A percentile compares a stretch with the other conserved stretches of the same genome.
phyloP scores from a whole-genome alignment of 208 protist species.

The Tritrichomonas musculus region DNA sequence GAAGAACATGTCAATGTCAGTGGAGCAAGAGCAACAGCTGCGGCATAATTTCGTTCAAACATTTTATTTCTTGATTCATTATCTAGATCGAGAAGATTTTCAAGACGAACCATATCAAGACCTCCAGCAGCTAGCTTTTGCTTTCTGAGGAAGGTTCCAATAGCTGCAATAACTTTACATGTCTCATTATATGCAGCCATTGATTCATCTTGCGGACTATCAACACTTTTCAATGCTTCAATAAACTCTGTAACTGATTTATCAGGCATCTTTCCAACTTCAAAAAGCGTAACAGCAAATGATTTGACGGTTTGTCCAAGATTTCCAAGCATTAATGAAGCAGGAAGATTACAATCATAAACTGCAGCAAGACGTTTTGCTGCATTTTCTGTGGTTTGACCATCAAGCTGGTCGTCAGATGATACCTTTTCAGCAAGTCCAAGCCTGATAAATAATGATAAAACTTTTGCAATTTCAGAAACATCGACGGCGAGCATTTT shows the following conservation, averaged over 20 bases:
- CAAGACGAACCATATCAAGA: not conserved
- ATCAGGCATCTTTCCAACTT: constrained; percentile 21
- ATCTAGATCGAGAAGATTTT: not conserved
- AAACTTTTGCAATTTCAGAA: not conserved
- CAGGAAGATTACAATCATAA: constrained; percentile 30
- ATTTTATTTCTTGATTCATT: not conserved
- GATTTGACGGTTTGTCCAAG: not conserved
- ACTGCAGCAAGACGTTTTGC: not conserved
- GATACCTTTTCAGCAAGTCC: not conserved
- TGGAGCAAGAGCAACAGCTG: not conserved
- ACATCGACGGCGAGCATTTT: constrained; percentile 25
- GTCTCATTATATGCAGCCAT: not conserved
- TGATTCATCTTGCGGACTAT: not conserved
- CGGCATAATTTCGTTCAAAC: not conserved
- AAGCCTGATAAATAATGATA: constrained; percentile 17
- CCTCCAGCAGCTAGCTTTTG: not conserved
- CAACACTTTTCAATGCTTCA: not conserved
- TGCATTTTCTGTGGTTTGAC: not conserved
- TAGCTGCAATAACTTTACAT: not conserved
- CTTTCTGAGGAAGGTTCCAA: not conserved
- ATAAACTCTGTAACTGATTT: not conserved
- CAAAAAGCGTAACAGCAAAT: not conserved
- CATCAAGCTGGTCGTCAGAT: not conserved
- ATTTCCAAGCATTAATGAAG: constrained; percentile 7
- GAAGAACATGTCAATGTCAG: not conserved